A percentile compares a stretch with the other conserved stretches of the same genome.
Conservation (phyloP, 257 asterid genomes). For the Jasminum sambac region DNA sequence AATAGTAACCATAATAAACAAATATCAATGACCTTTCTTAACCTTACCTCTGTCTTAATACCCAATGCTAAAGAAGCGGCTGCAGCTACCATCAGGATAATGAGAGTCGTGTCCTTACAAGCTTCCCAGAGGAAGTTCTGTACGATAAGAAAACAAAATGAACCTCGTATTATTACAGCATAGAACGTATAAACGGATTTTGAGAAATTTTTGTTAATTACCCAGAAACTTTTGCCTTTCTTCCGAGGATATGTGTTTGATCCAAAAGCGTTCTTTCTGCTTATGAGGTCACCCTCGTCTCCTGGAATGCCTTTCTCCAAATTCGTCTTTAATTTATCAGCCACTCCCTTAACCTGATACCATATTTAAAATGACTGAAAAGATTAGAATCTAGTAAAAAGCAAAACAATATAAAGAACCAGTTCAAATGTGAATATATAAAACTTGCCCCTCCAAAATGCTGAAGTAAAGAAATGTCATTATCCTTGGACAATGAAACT, state of each 20-base stretch:
- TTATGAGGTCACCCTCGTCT: slow-evolving; percentile 60
- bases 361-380: slow-evolving; percentile 9
- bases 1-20: not conserved
- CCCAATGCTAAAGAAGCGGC: slow-evolving; percentile 97
- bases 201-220: slow-evolving; percentile 28
- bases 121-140: slow-evolving; percentile 95
- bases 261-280: slow-evolving; percentile 75
- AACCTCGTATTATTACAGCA: not conserved
- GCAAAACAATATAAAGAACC: slow-evolving; percentile 1
- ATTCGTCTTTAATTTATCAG: slow-evolving; percentile 61
- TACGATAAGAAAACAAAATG: slow-evolving; percentile 21
- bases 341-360: slow-evolving; percentile 65
- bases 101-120: slow-evolving; percentile 83
- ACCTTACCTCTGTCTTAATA: slow-evolving; percentile 83
- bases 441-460: slow-evolving; percentile 85
- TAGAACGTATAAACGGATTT: slow-evolving; percentile 3
- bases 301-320: slow-evolving; percentile 71
- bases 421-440: slow-evolving; percentile 12
- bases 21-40: not conserved
- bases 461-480: slow-evolving; percentile 56
- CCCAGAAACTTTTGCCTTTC: slow-evolving; percentile 93
- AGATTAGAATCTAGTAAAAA: not conserved
- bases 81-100: slow-evolving; percentile 96
- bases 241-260: slow-evolving; percentile 94
- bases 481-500: slow-evolving; percentile 62